These are phyloP conservation scores for Ceriops decandra DNA, from an alignment of 345 rosid genomes.

Conservation along the genomic window DNA sequence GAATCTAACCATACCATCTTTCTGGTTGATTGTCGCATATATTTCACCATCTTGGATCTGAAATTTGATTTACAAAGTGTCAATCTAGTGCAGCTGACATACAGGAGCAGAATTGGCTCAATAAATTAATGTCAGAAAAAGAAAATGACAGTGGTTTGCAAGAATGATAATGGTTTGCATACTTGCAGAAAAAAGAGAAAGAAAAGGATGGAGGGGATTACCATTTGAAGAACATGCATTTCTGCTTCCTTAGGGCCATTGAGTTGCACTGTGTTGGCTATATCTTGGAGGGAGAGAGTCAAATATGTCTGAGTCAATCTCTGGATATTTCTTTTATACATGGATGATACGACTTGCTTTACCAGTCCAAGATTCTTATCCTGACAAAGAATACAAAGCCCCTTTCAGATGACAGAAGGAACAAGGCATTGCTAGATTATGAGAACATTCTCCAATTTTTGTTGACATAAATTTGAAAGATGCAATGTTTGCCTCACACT, in stretches of 20 bases:
- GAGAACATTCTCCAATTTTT: background rate
- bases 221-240: constrained; percentile 99
- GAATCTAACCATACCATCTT: constrained; percentile 99
- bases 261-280: constrained; percentile 77
- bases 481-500: constrained; percentile 40
- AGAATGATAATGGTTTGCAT: background rate
- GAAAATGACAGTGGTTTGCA: background rate
- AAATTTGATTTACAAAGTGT: constrained; percentile 16
- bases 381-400: constrained; percentile 38
- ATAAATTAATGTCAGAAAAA: too few species aligned
- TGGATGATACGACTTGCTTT: constrained; percentile 87
- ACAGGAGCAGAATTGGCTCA: too few species aligned
- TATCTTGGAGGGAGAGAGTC: constrained; percentile 96
- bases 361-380: constrained; percentile 93
- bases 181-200: background rate
- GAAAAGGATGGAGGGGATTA: constrained; percentile 19
- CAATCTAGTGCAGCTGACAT: background rate
- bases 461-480: background rate
- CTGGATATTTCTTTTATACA: constrained; percentile 93
- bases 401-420: constrained; percentile 18
- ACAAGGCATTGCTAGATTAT: background rate
- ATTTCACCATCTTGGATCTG: constrained; percentile 98
- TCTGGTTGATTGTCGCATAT: constrained; percentile 93
- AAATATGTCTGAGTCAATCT: constrained; percentile 89
- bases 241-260: constrained; percentile 84